Conservation (phyloP, 2,329 filamentous ascomycete species). For the Cladophialophora psammophila region DNA sequence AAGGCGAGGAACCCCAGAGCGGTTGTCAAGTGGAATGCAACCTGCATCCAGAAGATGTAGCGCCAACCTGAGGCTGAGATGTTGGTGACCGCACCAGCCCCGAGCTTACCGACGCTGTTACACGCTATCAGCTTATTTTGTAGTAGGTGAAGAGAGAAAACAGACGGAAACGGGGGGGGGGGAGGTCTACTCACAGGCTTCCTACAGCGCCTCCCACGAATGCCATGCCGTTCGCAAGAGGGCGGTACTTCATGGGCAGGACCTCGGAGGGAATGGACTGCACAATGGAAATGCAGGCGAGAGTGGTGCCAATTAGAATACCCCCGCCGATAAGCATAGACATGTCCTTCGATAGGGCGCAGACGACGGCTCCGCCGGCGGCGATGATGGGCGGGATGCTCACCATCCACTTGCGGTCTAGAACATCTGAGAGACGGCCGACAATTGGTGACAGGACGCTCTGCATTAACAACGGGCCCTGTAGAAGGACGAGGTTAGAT, state of each 20-base stretch:
- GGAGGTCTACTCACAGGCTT: slow-evolving; percentile 56
- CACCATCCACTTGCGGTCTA: slow-evolving; percentile 63
- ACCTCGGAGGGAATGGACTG: slow-evolving; percentile 65
- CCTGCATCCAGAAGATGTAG: slow-evolving; percentile 67
- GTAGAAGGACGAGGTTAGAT: slow-evolving; percentile 15
- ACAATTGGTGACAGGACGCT: slow-evolving; percentile 63
- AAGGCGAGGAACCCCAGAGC: slow-evolving; percentile 57
- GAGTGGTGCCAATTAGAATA: slow-evolving; percentile 62
- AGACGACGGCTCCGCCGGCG: slow-evolving; percentile 62
- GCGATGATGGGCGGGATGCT: slow-evolving; percentile 61
- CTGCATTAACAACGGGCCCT: slow-evolving; percentile 66
- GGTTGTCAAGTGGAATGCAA: slow-evolving; percentile 60
- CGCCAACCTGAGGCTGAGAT: slow-evolving; percentile 59
- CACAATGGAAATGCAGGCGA: slow-evolving; percentile 63
- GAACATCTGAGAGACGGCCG: slow-evolving; percentile 63
- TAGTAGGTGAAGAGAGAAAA: too few relatives aligned
- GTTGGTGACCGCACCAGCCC: slow-evolving; percentile 62
- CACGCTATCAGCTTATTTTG: not conserved
- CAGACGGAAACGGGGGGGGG: not conserved
- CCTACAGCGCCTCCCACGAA: slow-evolving; percentile 61
- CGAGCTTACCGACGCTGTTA: slow-evolving; percentile 56
- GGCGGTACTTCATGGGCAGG: slow-evolving; percentile 62
- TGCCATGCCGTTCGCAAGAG: slow-evolving; percentile 63
- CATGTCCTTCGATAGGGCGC: slow-evolving; percentile 63
- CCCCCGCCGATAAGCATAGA: slow-evolving; percentile 64